phyloP scores from a whole-genome alignment of 345 rosid species.

The Eucalyptus melliodora region DNA sequence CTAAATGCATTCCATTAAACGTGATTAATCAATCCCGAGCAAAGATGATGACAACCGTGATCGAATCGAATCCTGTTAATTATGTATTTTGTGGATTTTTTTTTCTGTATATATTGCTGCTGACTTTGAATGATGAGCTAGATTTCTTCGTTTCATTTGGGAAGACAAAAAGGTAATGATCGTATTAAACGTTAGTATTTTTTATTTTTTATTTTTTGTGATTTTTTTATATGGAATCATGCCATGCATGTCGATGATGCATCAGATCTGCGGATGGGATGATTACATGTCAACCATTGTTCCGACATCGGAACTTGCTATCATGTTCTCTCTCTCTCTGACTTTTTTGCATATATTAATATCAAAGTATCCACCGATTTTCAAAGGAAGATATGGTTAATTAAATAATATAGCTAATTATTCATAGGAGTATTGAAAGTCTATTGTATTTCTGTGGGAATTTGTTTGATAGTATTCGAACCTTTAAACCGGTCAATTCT shows the following conservation, averaged over 20 bases:
- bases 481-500: background rate
- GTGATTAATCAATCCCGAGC: background rate
- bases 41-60: background rate
- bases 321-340: background rate
- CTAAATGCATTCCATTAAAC: background rate
- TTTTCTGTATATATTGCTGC: background rate
- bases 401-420: background rate
- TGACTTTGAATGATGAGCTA: background rate
- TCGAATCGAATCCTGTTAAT: background rate
- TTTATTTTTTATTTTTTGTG: background rate
- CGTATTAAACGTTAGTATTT: background rate
- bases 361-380: background rate
- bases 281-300: background rate
- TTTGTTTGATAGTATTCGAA: background rate
- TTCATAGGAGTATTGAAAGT: background rate
- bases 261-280: background rate
- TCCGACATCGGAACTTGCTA: background rate
- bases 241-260: background rate
- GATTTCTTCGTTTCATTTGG: background rate
- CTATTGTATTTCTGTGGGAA: background rate
- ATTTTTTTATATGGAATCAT: background rate
- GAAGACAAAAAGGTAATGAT: background rate
- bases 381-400: background rate
- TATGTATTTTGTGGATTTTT: background rate
- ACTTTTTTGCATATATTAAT: background rate